phyloP scores from a whole-genome alignment of 176 grass and related monocot genomes.

The Raddia distichophylla region DNA sequence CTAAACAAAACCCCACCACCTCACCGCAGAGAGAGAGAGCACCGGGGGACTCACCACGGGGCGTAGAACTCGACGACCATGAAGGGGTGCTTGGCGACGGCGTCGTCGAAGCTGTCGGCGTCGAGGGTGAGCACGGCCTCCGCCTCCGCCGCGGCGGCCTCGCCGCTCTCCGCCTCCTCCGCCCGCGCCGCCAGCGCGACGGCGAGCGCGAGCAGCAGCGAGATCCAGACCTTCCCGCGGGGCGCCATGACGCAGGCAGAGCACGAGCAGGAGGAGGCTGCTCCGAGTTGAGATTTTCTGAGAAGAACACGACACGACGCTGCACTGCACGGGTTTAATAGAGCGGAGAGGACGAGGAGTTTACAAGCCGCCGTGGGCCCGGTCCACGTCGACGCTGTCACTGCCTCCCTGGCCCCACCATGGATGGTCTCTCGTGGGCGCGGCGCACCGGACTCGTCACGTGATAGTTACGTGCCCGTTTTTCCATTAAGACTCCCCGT shows the following conservation, averaged over 20 bases:
- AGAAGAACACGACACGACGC: not conserved
- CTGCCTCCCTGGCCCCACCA: rapidly evolving
- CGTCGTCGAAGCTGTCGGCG: constrained; percentile 69
- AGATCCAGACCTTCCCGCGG: constrained; percentile 49
- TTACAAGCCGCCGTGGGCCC: rapidly evolving
- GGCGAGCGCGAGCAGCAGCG: constrained; percentile 62
- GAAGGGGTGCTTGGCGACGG: constrained; percentile 80
- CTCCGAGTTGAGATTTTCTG: constrained; percentile 5
- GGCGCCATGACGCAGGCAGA: constrained; percentile 54
- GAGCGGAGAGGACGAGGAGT: not conserved
- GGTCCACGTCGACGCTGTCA: rapidly evolving
- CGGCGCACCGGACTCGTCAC: not conserved
- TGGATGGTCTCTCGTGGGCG: not conserved
- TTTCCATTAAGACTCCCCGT: not conserved
- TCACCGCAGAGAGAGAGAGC: not conserved
- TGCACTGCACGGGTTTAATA: constrained; percentile 15
- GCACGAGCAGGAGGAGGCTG: rapidly evolving
- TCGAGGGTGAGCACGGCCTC: constrained; percentile 84
- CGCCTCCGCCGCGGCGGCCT: constrained; percentile 22
- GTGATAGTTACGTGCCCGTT: not conserved
- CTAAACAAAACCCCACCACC: not conserved
- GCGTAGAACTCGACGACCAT: constrained; percentile 98
- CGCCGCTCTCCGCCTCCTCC: constrained; percentile 29
- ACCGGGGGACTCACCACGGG: constrained; percentile 61
- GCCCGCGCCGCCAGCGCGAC: constrained; percentile 36